Conservation (phyloP, 208 protist species). For the Naegleria fowleri region DNA sequence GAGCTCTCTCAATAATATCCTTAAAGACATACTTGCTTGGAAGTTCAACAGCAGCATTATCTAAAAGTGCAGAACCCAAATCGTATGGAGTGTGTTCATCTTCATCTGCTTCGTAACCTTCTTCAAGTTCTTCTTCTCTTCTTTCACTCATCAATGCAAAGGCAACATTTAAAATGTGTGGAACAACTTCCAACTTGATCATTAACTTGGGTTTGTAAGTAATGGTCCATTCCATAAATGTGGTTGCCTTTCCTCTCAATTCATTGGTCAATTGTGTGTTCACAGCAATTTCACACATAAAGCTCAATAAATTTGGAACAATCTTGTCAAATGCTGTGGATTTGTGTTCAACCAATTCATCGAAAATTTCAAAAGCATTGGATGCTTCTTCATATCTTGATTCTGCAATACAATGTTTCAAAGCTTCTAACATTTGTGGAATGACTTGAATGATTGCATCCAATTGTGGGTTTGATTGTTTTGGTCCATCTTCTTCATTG, state of each 20-base stretch:
- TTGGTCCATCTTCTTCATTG: neutral
- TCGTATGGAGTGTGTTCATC: neutral
- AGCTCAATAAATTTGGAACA: slow-evolving; percentile 29
- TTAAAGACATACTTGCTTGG: slow-evolving; percentile 22
- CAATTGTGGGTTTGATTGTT: neutral
- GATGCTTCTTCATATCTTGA: slow-evolving; percentile 28
- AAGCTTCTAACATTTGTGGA: slow-evolving; percentile 31
- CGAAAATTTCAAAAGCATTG: slow-evolving; percentile 39
- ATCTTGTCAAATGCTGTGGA: neutral
- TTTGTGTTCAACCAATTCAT: slow-evolving; percentile 39
- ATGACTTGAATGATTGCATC: neutral
- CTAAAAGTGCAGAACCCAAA: neutral
- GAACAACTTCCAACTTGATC: neutral
- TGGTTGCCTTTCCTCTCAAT: slow-evolving; percentile 9
- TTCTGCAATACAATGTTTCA: slow-evolving; percentile 36
- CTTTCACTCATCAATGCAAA: neutral
- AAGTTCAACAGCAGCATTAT: neutral
- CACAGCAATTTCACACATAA: slow-evolving; percentile 32
- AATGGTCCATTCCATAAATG: slow-evolving; percentile 34
- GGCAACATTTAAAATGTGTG: neutral
- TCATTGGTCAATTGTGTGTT: neutral
- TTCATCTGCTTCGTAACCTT: neutral
- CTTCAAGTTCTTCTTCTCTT: neutral
- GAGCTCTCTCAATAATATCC: neutral
- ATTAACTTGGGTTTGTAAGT: slow-evolving; percentile 23